Evolutionary conservation across 345 rosid genomes (phyloP).

Genomic region (Barbarea vulgaris): DNA sequence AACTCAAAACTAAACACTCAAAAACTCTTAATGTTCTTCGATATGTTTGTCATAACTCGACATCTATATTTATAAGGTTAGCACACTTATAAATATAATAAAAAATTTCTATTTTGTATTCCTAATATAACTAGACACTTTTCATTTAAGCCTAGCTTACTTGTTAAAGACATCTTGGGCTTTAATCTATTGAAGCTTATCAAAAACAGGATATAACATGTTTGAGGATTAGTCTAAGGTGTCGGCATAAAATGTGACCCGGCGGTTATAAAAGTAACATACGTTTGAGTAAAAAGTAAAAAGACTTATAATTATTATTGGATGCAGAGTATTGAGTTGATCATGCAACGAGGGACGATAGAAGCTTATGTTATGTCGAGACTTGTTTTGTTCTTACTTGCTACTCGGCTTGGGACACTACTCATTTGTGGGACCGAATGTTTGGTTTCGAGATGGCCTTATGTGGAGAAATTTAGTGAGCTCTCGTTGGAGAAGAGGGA

Average conservation of each 20-base stretch:
- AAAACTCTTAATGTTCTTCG: no score
- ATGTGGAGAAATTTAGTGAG: slow-evolving; percentile 47
- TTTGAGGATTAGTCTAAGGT: not conserved
- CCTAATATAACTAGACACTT: no score
- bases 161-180: no score
- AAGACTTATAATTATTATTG: slow-evolving; percentile 22
- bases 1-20: no score
- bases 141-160: no score
- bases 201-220: not conserved
- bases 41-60: no score
- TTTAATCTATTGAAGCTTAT: no score
- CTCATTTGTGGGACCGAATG: slow-evolving; percentile 67
- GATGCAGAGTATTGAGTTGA: slow-evolving; percentile 32
- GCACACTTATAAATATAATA: no score
- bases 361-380: slow-evolving; percentile 45
- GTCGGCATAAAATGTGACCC: not conserved
- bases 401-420: slow-evolving; percentile 71
- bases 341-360: slow-evolving; percentile 27
- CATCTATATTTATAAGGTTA: no score
- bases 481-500: slow-evolving; percentile 64
- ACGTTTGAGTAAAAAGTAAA: not conserved
- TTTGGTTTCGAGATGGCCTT: slow-evolving; percentile 54
- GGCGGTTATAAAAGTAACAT: not conserved
- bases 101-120: no score
- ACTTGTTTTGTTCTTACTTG: slow-evolving; percentile 47